Percentiles rank a stretch among this genome's conserved stretches.
phyloP scores from a whole-genome alignment of 805 yeast species.

The Kodamaea hsintzibuensis region DNA sequence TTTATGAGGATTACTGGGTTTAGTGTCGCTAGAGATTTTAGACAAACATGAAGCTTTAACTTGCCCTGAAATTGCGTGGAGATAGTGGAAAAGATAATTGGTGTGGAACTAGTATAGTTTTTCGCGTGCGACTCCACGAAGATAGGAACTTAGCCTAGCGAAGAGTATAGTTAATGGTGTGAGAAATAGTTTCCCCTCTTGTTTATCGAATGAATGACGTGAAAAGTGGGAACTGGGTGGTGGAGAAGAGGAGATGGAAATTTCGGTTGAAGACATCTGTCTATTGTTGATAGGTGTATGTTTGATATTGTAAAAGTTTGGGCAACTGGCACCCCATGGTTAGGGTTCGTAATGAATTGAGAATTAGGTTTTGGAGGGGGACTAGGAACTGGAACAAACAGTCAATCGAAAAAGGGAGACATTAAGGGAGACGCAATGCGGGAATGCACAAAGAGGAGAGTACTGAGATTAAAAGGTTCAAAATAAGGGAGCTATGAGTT shows the following conservation, averaged over 20 bases:
- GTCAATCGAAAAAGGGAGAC: no score
- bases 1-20: neutral
- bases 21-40: neutral
- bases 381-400: no score
- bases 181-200: neutral
- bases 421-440: no score
- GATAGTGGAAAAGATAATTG: neutral
- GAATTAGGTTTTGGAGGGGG: neutral
- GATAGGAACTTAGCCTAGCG: neutral
- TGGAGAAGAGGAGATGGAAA: neutral
- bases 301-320: neutral
- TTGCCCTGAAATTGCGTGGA: neutral
- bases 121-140: neutral
- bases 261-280: neutral
- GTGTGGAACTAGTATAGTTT: neutral
- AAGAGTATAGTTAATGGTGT: neutral
- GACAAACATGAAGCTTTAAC: neutral
- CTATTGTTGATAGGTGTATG: neutral
- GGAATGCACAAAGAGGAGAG: no score
- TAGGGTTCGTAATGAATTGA: neutral
- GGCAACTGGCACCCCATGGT: neutral
- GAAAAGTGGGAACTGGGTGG: neutral
- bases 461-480: no score
- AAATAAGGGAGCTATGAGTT: no score
- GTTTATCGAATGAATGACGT: neutral